Percentiles rank a stretch among this genome's conserved stretches.
Conservation (phyloP, 2,329 filamentous ascomycete genomes). For the Colletotrichum sp. region DNA sequence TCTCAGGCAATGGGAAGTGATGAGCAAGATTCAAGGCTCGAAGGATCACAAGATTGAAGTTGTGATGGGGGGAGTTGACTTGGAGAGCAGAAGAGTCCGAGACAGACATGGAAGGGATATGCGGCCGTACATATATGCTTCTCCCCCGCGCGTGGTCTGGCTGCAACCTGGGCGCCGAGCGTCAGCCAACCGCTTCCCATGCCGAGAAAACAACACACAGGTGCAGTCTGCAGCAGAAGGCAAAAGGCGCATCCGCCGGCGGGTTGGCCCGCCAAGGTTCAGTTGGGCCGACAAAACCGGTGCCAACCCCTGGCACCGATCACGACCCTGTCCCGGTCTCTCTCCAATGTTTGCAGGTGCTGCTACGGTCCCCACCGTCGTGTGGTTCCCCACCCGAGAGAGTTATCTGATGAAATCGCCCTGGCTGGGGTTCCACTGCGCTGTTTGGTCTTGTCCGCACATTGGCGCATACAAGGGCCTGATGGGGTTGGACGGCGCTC, state of each 20-base stretch:
- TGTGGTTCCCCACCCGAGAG: conserved; percentile 5
- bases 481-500: background rate
- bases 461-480: background rate
- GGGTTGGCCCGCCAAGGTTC: conserved; percentile 4
- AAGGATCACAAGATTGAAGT: conserved; percentile 4
- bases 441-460: background rate
- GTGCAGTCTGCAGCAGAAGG: background rate
- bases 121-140: conserved; percentile 9
- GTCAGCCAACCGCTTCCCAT: conserved; percentile 15
- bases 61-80: conserved; percentile 4
- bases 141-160: background rate
- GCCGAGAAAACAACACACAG: background rate
- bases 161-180: conserved; percentile 1
- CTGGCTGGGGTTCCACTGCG: background rate
- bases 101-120: background rate
- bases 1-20: background rate
- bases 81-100: background rate
- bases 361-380: background rate
- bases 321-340: background rate
- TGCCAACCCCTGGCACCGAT: conserved; percentile 6
- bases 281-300: conserved; percentile 10
- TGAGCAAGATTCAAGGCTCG: conserved; percentile 2
- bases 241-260: background rate
- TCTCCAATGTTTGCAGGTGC: background rate
- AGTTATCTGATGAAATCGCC: conserved; percentile 17